phyloP scores from a whole-genome alignment of 352 stramenopile species.

The Phytophthora sp. region DNA sequence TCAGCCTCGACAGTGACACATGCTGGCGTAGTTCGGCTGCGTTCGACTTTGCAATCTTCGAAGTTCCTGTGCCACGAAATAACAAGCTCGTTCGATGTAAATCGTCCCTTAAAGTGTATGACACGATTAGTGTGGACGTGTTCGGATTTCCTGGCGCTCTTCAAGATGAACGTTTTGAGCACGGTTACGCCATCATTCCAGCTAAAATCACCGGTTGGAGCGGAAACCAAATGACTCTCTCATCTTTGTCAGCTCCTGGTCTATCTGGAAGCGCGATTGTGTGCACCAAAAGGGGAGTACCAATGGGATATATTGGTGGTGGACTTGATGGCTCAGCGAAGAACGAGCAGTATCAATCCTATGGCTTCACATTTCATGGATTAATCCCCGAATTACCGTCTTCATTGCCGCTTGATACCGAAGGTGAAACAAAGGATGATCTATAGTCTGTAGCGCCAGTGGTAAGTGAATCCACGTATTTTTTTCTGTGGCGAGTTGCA shows the following conservation, averaged over 20 bases:
- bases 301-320: slow-evolving; percentile 46
- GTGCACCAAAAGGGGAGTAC: slow-evolving; percentile 34
- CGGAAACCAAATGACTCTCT: too few species aligned
- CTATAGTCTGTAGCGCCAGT: slow-evolving; percentile 13
- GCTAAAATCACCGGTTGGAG: too few species aligned
- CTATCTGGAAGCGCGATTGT: too few species aligned
- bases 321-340: slow-evolving; percentile 37
- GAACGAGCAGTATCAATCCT: slow-evolving; percentile 50
- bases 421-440: slow-evolving; percentile 35
- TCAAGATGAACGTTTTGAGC: too few species aligned
- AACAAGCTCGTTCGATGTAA: slow-evolving; percentile 25
- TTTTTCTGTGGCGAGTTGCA: too few species aligned
- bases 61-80: slow-evolving; percentile 33
- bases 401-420: slow-evolving; percentile 22
- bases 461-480: too few species aligned
- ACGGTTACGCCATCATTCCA: too few species aligned
- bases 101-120: slow-evolving; percentile 16
- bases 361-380: too few species aligned
- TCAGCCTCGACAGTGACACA: too few species aligned
- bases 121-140: slow-evolving; percentile 21
- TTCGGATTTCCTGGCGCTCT: slow-evolving; percentile 40
- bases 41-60: too few species aligned
- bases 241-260: slow-evolving; percentile 29
- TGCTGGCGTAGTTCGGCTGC: too few species aligned
- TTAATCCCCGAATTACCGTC: slow-evolving; percentile 38